These are phyloP conservation scores for Aspergillus nidulans DNA, from an alignment of 495 filamentous ascomycete genomes.

Conservation along the genomic window DNA sequence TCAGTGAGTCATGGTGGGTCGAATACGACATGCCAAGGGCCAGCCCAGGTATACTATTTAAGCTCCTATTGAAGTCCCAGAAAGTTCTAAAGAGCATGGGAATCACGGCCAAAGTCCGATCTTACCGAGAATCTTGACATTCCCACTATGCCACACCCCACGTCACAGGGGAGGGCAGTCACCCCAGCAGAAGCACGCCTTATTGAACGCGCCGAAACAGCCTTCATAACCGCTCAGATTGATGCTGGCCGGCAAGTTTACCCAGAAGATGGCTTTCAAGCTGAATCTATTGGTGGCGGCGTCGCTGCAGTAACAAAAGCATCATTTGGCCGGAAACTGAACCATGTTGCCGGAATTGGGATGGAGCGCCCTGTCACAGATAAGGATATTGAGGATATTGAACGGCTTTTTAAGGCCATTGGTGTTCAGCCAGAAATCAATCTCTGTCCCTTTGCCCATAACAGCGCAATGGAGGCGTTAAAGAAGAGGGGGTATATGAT, in stretches of 20 bases:
- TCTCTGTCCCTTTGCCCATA: conserved; percentile 19
- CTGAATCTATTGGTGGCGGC: too few species aligned
- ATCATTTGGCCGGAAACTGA: conserved; percentile 9
- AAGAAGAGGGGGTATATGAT: conserved; percentile 9
- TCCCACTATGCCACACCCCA: too few species aligned
- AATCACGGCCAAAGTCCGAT: too few species aligned
- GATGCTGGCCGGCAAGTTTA: background rate
- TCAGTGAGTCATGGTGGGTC: too few species aligned
- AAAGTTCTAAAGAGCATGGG: too few species aligned
- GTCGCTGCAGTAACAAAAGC: background rate
- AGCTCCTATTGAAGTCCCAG: too few species aligned
- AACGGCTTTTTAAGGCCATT: conserved; percentile 2
- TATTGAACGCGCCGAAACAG: background rate
- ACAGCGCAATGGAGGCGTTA: conserved; percentile 10
- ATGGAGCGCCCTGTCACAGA: conserved; percentile 14
- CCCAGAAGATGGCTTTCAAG: background rate
- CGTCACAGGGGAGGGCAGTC: too few species aligned
- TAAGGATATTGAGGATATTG: conserved; percentile 9
- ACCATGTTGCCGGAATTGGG: conserved; percentile 17
- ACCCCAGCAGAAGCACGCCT: background rate
- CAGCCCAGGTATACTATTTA: too few species aligned
- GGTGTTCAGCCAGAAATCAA: conserved; percentile 13
- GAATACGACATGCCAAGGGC: too few species aligned
- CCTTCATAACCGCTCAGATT: background rate
- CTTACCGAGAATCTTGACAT: too few species aligned